Evolutionary conservation across 1,284 basidiomycete species (phyloP).

Genomic region (Rhodofomes roseus): DNA sequence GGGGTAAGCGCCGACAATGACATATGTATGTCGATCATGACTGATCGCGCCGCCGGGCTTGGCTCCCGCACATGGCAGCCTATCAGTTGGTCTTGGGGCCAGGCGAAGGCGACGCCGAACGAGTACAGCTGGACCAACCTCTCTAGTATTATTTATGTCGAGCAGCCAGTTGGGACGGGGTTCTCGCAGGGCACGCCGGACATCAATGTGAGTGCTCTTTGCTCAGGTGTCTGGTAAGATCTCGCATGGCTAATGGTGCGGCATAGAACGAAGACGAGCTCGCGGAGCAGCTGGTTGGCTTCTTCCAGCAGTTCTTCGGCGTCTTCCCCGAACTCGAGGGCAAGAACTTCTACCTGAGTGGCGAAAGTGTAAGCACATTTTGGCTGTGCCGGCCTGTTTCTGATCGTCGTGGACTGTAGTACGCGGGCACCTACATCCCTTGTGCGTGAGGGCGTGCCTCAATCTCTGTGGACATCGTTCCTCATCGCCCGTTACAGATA

Average conservation of each 20-base stretch:
- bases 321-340: constrained; percentile 68
- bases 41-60: background rate
- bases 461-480: too few relatives aligned
- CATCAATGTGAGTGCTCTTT: constrained; percentile 41
- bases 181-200: constrained; percentile 73
- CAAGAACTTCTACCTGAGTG: constrained; percentile 64
- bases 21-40: background rate
- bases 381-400: background rate
- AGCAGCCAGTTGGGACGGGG: constrained; percentile 83
- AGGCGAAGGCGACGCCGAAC: constrained; percentile 62
- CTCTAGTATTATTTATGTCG: constrained; percentile 76
- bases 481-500: constrained; percentile 39
- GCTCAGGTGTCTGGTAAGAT: constrained; percentile 10
- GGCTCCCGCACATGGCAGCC: constrained; percentile 38
- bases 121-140: constrained; percentile 81
- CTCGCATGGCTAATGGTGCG: constrained; percentile 5
- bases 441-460: constrained; percentile 25
- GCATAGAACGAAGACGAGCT: constrained; percentile 62
- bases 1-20: constrained; percentile 46
- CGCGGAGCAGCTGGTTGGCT: constrained; percentile 60
- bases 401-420: constrained; percentile 30
- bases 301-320: constrained; percentile 71
- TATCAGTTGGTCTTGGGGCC: constrained; percentile 63
- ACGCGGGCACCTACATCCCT: constrained; percentile 63
- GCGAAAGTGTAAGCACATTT: constrained; percentile 60